Evolutionary conservation across 2,329 filamentous ascomycete genomes (phyloP).

Genomic region (Aspergillus chevalieri): DNA sequence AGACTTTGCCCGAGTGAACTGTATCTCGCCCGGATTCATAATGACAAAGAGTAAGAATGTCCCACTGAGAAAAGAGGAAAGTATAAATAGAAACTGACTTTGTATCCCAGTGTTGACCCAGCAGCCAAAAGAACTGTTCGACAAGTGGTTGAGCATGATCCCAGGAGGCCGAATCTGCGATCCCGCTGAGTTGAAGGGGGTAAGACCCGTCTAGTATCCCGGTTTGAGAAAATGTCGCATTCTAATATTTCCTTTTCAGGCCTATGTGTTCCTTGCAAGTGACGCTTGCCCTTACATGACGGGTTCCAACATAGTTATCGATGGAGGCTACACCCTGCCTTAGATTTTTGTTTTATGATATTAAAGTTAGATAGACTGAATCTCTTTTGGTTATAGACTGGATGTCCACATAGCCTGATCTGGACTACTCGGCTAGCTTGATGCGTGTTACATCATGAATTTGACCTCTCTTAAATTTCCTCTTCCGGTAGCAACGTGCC

Average conservation of each 20-base stretch:
- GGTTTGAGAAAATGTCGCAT: no score
- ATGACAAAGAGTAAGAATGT: constrained; percentile 1
- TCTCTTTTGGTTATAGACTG: no score
- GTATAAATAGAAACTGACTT: no score
- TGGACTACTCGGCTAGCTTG: no score
- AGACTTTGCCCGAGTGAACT: constrained; percentile 13
- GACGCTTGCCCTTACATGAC: constrained; percentile 8
- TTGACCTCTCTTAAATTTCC: no score
- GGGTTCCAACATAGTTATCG: constrained; percentile 6
- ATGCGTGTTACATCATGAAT: no score
- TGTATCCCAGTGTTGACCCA: neutral
- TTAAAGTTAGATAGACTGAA: no score
- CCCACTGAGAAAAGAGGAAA: neutral
- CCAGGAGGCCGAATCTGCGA: neutral
- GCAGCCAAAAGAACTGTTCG: neutral
- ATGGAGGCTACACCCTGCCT: constrained; percentile 7
- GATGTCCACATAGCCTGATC: no score
- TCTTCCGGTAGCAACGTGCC: no score
- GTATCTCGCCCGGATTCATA: constrained; percentile 7
- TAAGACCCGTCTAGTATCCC: neutral
- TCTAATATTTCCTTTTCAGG: neutral
- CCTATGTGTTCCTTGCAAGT: constrained; percentile 7
- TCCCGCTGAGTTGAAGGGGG: neutral
- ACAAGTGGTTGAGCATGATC: neutral
- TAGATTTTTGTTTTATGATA: constrained; percentile 6